Base-by-base conservation (phyloP, 495 filamentous ascomycete genomes). In the Pyrenopolyporus hunteri region DNA sequence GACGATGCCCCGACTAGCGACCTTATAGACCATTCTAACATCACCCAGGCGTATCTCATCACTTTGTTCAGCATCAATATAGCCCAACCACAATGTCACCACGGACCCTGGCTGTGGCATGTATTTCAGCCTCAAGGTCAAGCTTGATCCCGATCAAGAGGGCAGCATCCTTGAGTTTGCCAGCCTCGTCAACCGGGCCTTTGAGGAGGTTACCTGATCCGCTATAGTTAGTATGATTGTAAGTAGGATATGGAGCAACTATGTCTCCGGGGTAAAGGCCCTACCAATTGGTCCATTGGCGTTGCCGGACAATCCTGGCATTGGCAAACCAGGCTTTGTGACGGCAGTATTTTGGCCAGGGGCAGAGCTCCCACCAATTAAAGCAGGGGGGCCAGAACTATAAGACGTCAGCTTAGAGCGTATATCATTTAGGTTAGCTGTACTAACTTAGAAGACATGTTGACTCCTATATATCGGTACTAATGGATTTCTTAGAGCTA, bases 81-180 rank as follows among this genome's bases (percentile, higher is more conserved):
- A 67, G 49, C 54, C 64, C 64, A 55, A 67, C 64, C 39, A 67
- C 58, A 13, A 67, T 63, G 23, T 67, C 64, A 47, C 64, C 64
- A 19, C 64, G 64, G 40, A 67, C 64, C 43, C 64, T 52, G 33
- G 64, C 64, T 13, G 64, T 58, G 48, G 54, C 53, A 25, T 67
- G 64, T 11, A 67, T 17, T 33, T 67, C 64, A 59, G 64, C 64
- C 48, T 67, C 64, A 51, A 67, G 59, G 55, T 67, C 64, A 51
- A 67, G 70, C 69, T 78, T 78, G 70, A 78, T 73, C 46, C 75
- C 75, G 40, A 78, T 66, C 67, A 76, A 50, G 48, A 78, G 68
- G 16, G 73, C 74, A 0, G 75, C 74, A 35, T 71, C 71, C 50
- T 75, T 78, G 28, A 76, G 67, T 31, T 71, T 70, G 16, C 76